Evolutionary conservation across 2,329 filamentous ascomycete genomes (phyloP).

Genomic region (Arthroderma uncinatum): DNA sequence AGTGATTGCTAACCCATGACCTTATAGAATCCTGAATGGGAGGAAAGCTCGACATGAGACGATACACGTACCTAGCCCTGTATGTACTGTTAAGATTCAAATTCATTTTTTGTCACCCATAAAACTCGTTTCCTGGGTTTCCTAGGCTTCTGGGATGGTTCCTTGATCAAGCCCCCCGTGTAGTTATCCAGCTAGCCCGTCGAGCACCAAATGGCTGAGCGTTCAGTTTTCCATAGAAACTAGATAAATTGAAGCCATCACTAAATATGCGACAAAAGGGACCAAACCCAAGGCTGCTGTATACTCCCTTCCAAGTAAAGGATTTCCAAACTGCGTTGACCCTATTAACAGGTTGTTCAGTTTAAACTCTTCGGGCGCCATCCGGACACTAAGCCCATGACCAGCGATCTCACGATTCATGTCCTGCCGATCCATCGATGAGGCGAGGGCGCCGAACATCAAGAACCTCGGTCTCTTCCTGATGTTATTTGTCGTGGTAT

Average conservation of each 20-base stretch:
- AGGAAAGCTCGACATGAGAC: slow-evolving; percentile 21
- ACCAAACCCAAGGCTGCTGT: no score
- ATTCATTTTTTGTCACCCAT: background rate
- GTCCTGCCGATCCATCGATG: no score
- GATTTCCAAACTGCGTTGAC: no score
- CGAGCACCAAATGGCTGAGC: background rate
- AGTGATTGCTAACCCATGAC: slow-evolving; percentile 18
- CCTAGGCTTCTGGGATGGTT: background rate
- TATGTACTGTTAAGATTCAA: slow-evolving; percentile 5
- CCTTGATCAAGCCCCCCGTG: background rate
- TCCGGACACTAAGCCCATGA: no score
- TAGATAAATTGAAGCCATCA: background rate
- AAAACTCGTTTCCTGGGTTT: background rate
- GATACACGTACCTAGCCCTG: background rate
- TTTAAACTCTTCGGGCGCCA: no score
- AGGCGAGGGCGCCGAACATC: no score
- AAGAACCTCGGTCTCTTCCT: background rate
- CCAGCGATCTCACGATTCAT: no score
- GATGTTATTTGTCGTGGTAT: background rate
- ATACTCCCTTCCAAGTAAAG: no score
- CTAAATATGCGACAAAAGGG: background rate
- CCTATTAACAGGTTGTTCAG: no score
- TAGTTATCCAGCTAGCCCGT: background rate
- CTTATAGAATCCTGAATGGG: slow-evolving; percentile 37
- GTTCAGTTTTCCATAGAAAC: background rate